phyloP scores from a whole-genome alignment of 2,329 filamentous ascomycete species.

The Cytospora paraplurivora region DNA sequence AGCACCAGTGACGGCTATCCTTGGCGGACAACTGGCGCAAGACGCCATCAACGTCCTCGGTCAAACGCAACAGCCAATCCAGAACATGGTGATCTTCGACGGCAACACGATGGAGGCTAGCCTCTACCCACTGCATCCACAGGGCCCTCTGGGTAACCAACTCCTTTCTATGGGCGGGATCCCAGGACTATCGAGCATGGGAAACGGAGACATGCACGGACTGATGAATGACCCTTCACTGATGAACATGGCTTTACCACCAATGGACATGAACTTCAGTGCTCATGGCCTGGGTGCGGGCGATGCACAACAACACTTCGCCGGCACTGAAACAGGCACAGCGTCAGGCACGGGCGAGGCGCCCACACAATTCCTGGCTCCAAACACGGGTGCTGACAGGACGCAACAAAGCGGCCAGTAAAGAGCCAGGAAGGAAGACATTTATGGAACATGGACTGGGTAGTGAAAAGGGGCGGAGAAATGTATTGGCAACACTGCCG shows the following conservation, averaged over 20 bases:
- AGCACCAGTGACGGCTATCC: constrained; percentile 81
- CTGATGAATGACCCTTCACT: constrained; percentile 26
- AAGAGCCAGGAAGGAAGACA: neutral
- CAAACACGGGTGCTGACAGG: constrained; percentile 7
- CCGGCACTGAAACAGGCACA: neutral
- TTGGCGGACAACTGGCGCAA: constrained; percentile 89
- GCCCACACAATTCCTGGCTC: constrained; percentile 3
- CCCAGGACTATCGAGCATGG: constrained; percentile 15
- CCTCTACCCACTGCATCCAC: constrained; percentile 80
- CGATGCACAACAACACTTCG: constrained; percentile 15
- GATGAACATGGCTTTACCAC: constrained; percentile 26
- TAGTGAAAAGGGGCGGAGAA: neutral
- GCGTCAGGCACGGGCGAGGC: constrained; percentile 10
- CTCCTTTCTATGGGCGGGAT: constrained; percentile 40
- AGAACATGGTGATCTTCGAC: constrained; percentile 93
- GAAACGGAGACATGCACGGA: constrained; percentile 28
- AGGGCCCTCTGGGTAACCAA: constrained; percentile 54
- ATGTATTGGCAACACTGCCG: constrained; percentile 4
- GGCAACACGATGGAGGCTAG: constrained; percentile 77
- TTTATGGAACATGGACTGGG: neutral
- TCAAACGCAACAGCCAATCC: constrained; percentile 87
- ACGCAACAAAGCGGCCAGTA: constrained; percentile 6
- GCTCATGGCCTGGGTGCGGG: constrained; percentile 10
- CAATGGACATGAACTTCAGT: constrained; percentile 24
- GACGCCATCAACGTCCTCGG: constrained; percentile 97